phyloP scores from a whole-genome alignment of 2,329 filamentous ascomycete species.

The Colletotrichum liaoningense region DNA sequence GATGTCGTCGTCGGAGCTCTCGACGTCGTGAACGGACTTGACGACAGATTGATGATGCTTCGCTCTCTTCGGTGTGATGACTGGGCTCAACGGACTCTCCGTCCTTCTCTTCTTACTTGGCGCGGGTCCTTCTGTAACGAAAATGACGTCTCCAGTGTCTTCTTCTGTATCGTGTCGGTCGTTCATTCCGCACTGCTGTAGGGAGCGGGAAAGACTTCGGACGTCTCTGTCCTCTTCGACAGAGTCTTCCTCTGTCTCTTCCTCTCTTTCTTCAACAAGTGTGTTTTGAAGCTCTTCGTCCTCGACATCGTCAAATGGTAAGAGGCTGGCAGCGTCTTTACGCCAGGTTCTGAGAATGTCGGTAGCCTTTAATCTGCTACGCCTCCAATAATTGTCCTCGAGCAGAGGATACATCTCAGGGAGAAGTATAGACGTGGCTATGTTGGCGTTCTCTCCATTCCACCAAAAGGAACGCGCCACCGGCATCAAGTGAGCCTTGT shows the following conservation, averaged over 20 bases:
- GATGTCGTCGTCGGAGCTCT: neutral
- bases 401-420: neutral
- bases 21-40: neutral
- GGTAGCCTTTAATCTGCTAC: neutral
- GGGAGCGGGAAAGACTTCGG: neutral
- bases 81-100: neutral
- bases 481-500: conserved; percentile 15
- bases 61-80: neutral
- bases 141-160: neutral
- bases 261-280: no score
- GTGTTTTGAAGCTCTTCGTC: neutral
- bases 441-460: conserved; percentile 1
- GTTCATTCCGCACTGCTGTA: neutral
- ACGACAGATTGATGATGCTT: neutral
- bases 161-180: neutral
- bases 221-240: neutral
- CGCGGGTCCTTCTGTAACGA: neutral
- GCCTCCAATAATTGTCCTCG: neutral
- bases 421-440: neutral
- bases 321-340: conserved; percentile 12
- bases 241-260: neutral
- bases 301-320: neutral
- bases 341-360: conserved; percentile 18
- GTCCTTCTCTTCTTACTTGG: conserved; percentile 6
- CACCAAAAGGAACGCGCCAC: conserved; percentile 18